Base-by-base conservation (phyloP, 1,284 basidiomycete genomes). In the Trichosporon asahii region DNA sequence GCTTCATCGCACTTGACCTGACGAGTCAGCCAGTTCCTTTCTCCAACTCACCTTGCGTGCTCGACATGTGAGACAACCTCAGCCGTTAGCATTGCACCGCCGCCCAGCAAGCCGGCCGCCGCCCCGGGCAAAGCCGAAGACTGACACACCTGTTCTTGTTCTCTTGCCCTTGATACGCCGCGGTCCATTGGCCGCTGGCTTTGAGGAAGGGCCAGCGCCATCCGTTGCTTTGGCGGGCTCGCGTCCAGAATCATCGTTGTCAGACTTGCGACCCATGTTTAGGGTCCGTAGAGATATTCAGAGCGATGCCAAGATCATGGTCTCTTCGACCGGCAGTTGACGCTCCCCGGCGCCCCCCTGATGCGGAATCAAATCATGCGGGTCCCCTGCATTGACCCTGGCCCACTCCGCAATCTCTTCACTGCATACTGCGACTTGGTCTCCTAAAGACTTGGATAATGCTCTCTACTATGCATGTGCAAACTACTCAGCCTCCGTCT, bases 1-100 rank as follows among this genome's bases (percentile, higher is more conserved):
- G 67, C 64, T 37, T 76, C 75, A 37, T 76, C 75, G 44, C 75
- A 76, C 64, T 76, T 76, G 46, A 75, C 71, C 74, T 75, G 21
- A 18, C 44, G 25, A 4, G 21, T 53, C 49, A 53, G 49, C 7
- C 5, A 21, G 31, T 21, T 5, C 23, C 14, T 25, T 6, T 25
- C 27, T 8, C 23, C 35, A 3, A 66, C 70, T 31, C 37, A 72
- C 73, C 49, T 74, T 74, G 25, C 73, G 73, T 7, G 71, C 73
- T 14, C 73, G 69, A 25, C 73, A 74, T 60, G 73, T 74, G 11
- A 74, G 66, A 33, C 73, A 74, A 7, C 73, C 73, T 74, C 37
- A 29, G 25, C 27, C 2, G 66, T 70, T 49, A 70, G 69, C 11
- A 46, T 49, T 49, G 25, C 64, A 29, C 18, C 40, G 18, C 27